Conservation (phyloP, 352 stramenopile species). For the Achlya hypogyna region DNA sequence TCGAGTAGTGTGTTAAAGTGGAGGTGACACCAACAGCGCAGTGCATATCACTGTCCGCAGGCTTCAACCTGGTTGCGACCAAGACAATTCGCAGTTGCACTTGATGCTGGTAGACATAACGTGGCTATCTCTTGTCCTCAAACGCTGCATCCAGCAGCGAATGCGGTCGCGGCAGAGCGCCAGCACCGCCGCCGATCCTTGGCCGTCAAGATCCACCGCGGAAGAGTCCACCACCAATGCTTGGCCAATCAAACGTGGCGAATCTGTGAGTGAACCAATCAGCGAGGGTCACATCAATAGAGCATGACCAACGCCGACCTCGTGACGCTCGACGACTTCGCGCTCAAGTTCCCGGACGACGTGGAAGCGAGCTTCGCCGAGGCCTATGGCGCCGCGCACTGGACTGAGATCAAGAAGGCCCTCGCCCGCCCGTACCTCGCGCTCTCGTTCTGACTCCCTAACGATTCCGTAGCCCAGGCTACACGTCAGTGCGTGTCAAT, state of each 20-base stretch:
- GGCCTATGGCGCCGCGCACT: slow-evolving; percentile 56
- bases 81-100: too few species aligned
- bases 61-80: too few species aligned
- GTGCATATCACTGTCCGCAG: too few species aligned
- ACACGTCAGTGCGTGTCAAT: slow-evolving; percentile 76
- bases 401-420: slow-evolving; percentile 60
- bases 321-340: slow-evolving; percentile 42
- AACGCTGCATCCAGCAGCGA: too few species aligned
- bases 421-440: slow-evolving; percentile 49
- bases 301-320: background rate
- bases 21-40: too few species aligned
- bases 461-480: slow-evolving; percentile 30
- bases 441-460: slow-evolving; percentile 14
- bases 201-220: background rate
- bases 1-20: too few species aligned
- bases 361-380: slow-evolving; percentile 51
- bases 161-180: too few species aligned
- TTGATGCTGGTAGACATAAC: too few species aligned
- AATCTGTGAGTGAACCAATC: background rate
- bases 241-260: background rate
- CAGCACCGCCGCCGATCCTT: background rate
- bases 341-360: slow-evolving; percentile 51
- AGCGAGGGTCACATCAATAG: background rate
- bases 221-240: background rate
- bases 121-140: too few species aligned